Base-by-base conservation (phyloP, 352 stramenopile species). In the Thalassiosira gravida region DNA sequence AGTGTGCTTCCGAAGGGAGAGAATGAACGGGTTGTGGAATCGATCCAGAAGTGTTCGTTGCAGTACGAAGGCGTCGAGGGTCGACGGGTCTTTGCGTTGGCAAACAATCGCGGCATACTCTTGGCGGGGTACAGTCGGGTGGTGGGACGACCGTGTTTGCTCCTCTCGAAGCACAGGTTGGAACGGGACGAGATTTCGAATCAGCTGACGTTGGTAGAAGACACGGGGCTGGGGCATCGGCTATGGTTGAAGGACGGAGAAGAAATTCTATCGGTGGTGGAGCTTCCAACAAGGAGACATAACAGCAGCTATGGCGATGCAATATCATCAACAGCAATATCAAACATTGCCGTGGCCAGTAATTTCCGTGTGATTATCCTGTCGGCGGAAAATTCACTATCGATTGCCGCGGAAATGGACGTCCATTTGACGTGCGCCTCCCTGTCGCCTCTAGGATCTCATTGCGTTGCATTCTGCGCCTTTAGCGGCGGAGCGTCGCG, bases 351-450 rank as follows among this genome's bases (percentile, higher is more conserved):
- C 14, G 64, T 92, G 39, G 80, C 80, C 2, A 93, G 84, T 25
- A 80, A 87, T 22, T 9, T 70, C 49, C 63, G 90, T 63, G 79
- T 94, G 11, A 82, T 93, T 53, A 86, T 94, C 58, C 32, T 94
- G 32, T 86, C 83, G 0, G 44, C 74, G 81, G 29, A 71, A 63
- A 37, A 67, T 30, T 64, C 42, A 55, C 32, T 89, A 9, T 49
- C 58, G 30, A 69, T 93, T 27, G 27, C 90, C n/a, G 69, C 86
- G 3, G 75, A 88, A 71, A 58, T 77, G 5, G 59, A 82, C 37
- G 66, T 63, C 30, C 35, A 46, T 52, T 2, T 87, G 11, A 78
- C 82, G 30, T 82, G 74, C 25, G 50, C 53, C 27, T 82, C 67
- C 3, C 58, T 94, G 9, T 77, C 80, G 44, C 83, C 86, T 9